Evolutionary conservation across 371 early-diverging fungal species (phyloP), one percentile per base, ranked within the genome.

Genomic region (Lichtheimia ornata): DNA sequence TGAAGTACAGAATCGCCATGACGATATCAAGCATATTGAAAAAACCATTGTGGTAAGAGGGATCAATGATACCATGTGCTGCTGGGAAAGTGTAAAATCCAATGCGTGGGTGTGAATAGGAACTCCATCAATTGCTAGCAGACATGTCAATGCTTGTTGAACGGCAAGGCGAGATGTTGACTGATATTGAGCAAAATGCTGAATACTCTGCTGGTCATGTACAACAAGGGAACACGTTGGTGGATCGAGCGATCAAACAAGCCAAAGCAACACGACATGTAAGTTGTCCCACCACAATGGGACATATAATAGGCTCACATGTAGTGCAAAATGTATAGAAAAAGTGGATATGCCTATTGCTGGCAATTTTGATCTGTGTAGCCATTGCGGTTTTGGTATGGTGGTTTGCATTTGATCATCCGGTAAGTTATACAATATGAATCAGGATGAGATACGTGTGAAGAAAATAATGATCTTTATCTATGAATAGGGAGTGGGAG

Each of bases 101-200:
- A 47, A 47, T 4, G 1, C 4, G 13, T 17, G 3, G 92, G 90
- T 35, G 35, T 35, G 35, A 11, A 35, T 67, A 65, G 65, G 66
- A 66, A 66, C 42, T 66, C 13, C 53, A 63, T 27, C 58, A 64
- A 42, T 43, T 64, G 20, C 64, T 56, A 22, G 74, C 84, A 28
- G 93, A 94, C 68, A 90, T 94, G 92, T 80, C 88, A 15, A 90
- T 90, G 50, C 73, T 92, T 24, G 91, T 92, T 2, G 84, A 85
- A 18, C 83, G 84, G 12, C 93, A 92, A 67, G 93, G 88, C n/a
- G 86, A 83, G 41, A 64, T 88, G 40, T 55, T 94, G 25, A 79
- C 87, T 53, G 77, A 86, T 41, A 88, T 91, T 24, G 91, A 91
- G 59, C 67, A 75, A 9, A 74, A 88, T 68, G 85, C 88, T 1